phyloP scores from a whole-genome alignment of 2,329 filamentous ascomycete genomes.

The Cladophialophora bantiana region DNA sequence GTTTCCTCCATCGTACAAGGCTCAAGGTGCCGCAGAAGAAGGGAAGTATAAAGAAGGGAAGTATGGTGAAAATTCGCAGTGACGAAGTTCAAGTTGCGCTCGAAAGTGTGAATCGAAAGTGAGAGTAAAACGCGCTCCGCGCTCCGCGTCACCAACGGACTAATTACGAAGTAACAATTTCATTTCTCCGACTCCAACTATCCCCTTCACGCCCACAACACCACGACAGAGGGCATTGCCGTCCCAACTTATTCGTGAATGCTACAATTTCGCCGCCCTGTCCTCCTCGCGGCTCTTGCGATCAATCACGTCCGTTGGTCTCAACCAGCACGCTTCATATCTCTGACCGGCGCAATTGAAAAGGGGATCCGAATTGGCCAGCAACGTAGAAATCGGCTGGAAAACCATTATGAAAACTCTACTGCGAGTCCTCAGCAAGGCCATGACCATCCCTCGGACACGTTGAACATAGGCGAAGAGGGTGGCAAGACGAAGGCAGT shows the following conservation, averaged over 20 bases:
- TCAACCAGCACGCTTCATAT: conserved; percentile 54
- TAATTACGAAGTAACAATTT: background rate
- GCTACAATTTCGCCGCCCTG: conserved; percentile 26
- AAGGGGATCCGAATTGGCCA: conserved; percentile 64
- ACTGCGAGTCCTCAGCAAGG: background rate
- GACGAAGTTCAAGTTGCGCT: background rate
- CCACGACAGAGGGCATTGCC: background rate
- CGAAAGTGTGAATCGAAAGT: background rate
- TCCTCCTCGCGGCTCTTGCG: conserved; percentile 28
- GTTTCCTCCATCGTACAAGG: background rate
- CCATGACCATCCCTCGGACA: background rate
- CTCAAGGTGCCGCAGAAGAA: background rate
- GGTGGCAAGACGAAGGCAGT: conserved; percentile 9
- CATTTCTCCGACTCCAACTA: background rate
- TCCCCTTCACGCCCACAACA: background rate
- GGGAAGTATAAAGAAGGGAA: background rate
- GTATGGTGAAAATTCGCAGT: background rate
- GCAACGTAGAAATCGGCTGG: conserved; percentile 18
- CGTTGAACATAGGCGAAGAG: background rate
- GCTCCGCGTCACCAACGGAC: background rate
- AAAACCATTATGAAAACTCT: conserved; percentile 18
- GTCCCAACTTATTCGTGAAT: conserved; percentile 21
- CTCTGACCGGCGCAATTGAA: conserved; percentile 73
- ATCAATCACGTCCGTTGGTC: conserved; percentile 11
- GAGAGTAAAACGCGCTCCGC: background rate